phyloP scores from a whole-genome alignment of 2,329 filamentous ascomycete species.

The Orbilia javanica region DNA sequence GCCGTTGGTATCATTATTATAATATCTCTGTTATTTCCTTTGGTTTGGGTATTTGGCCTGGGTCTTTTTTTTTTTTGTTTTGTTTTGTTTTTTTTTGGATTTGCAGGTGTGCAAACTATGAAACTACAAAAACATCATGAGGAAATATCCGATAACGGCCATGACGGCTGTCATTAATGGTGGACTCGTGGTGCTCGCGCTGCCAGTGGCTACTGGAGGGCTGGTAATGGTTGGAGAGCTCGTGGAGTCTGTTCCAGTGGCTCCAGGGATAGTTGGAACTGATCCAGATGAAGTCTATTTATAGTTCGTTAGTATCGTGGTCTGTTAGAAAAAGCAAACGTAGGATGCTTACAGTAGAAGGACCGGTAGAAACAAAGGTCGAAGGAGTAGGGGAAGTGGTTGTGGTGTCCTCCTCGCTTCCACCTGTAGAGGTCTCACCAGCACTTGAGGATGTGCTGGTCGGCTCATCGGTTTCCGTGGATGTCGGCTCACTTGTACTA shows the following conservation, averaged over 20 bases:
- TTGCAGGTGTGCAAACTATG: background rate
- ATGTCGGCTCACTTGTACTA: slow-evolving; percentile 23
- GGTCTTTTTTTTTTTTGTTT: background rate
- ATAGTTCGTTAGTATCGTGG: background rate
- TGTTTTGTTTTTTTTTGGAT: background rate
- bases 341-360: slow-evolving; percentile 18
- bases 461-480: background rate
- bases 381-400: slow-evolving; percentile 2
- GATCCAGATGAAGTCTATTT: slow-evolving; percentile 2
- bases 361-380: background rate
- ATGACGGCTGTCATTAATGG: slow-evolving; percentile 35
- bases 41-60: slow-evolving; percentile 1
- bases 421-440: slow-evolving; percentile 11
- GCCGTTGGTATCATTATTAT: slow-evolving; percentile 58
- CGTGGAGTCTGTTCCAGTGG: background rate
- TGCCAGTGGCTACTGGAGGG: slow-evolving; percentile 43
- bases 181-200: slow-evolving; percentile 33
- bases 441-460: slow-evolving; percentile 9
- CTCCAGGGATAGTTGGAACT: slow-evolving; percentile 1
- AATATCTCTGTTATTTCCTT: slow-evolving; percentile 29
- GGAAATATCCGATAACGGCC: slow-evolving; percentile 38
- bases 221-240: slow-evolving; percentile 19
- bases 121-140: slow-evolving; percentile 44
- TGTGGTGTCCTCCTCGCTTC: slow-evolving; percentile 10
- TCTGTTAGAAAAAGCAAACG: background rate